Evolutionary conservation across 2,329 filamentous ascomycete genomes (phyloP).

Genomic region (Paraconiothyrium sp.): DNA sequence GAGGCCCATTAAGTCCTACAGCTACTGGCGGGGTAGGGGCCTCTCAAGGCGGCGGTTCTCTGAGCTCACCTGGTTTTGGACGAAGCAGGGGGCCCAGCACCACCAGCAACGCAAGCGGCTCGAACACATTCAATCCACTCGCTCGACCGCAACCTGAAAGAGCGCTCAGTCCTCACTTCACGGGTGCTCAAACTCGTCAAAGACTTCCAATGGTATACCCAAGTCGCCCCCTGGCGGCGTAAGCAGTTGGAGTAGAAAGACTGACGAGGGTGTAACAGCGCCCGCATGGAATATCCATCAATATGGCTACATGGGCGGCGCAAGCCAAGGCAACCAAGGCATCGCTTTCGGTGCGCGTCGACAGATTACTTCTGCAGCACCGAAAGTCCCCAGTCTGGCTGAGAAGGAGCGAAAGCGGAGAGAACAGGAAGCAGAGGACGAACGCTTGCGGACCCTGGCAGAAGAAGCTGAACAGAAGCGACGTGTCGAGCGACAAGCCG

Average conservation of each 20-base stretch:
- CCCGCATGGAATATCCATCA: conserved; percentile 99
- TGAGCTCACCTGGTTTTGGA: conserved; percentile 42
- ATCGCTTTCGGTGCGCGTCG: conserved; percentile 90
- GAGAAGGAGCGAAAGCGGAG: conserved; percentile 80
- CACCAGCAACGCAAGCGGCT: conserved; percentile 50
- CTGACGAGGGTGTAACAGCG: conserved; percentile 80
- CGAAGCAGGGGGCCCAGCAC: conserved; percentile 58
- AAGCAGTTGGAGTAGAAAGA: conserved; percentile 90
- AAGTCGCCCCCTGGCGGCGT: conserved; percentile 64
- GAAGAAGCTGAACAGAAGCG: conserved; percentile 63
- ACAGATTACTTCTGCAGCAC: conserved; percentile 87
- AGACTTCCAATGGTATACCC: conserved; percentile 58
- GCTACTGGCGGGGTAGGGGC: conserved; percentile 36
- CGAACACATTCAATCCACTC: conserved; percentile 58
- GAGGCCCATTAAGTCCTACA: conserved; percentile 44
- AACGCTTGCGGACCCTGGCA: conserved; percentile 58
- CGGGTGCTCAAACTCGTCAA: conserved; percentile 67
- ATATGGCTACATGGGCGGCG: conserved; percentile 96
- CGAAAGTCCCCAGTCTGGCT: conserved; percentile 79
- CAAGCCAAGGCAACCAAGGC: conserved; percentile 93
- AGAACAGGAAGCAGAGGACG: conserved; percentile 66
- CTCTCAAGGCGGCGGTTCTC: conserved; percentile 31
- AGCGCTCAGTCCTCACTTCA: conserved; percentile 57
- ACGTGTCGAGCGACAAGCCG: conserved; percentile 62
- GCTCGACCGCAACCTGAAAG: conserved; percentile 39